Evolutionary conservation across 2,329 filamentous ascomycete genomes (phyloP), one percentile per base, ranked within the genome.

Genomic region (Stagonosporopsis vannaccii): DNA sequence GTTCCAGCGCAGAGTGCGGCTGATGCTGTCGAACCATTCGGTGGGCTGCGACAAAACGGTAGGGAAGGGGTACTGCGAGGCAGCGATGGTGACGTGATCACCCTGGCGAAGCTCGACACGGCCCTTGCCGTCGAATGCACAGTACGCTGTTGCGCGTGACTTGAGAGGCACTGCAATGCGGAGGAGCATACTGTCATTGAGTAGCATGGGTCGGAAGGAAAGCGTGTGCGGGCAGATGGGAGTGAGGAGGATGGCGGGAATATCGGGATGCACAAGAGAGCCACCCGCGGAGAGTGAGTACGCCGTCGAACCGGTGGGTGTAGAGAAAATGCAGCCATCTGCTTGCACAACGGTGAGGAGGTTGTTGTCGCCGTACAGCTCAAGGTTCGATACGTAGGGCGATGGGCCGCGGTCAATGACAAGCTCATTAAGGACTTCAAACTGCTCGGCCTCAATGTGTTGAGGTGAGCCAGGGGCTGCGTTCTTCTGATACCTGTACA

Each of bases 211-310:
- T 9, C 95, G 87, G 85, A 99, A 99, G 13, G 92, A 97, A 15
- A 99, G 84, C 0, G 94, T 98, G 74, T 99, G 95, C 8, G 95
- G 95, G 78, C 95, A 99, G 76, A 99, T 98, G 19, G 95, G 95
- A 0, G 95, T 99, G 51, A 99, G 86, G 37, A 98, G 87, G 67
- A 99, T 97, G 66, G 93, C 95, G 13, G 95, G 95, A 58, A 99
- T 97, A 72, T 97, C 94, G 0, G 95, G 95, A 74, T 98, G 94
- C 55, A 98, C 94, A 41, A 99, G 88, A 20, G 92, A 96, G 67
- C 95, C 95, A 58, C 95, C 95, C 15, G 95, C 95, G 11, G 93
- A 97, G 26, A 99, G 87, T 2, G 93, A 97, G 77, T 99, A 99
- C 26, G 95, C 95, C 3, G 95, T 99, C 56, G 75, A 82, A 69